Percentiles rank a stretch among this genome's conserved stretches.
Evolutionary conservation across 2,329 filamentous ascomycete species (phyloP).

Genomic region (Epichloe brachyelytri): DNA sequence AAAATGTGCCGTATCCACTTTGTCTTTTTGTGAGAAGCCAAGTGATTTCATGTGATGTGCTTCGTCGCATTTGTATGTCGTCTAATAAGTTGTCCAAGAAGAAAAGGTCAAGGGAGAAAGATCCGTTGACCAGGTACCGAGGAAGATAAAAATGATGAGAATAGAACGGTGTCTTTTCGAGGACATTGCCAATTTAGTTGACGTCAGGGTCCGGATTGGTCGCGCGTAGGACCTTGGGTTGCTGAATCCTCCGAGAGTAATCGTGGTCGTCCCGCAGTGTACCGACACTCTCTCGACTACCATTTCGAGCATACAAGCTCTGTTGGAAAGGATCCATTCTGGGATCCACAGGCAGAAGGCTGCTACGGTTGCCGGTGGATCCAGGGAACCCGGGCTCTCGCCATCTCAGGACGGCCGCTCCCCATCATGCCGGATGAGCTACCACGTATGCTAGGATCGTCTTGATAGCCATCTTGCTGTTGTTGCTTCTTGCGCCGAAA

Average conservation of each 20-base stretch:
- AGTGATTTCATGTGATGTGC: conserved; percentile 21
- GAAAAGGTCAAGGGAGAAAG: neutral
- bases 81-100: conserved; percentile 15
- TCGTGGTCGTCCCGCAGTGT: conserved; percentile 53
- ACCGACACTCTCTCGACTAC: conserved; percentile 50
- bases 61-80: conserved; percentile 16
- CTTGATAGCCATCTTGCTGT: conserved; percentile 27
- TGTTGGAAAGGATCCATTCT: conserved; percentile 48
- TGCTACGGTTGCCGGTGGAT: conserved; percentile 36
- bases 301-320: conserved; percentile 43
- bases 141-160: neutral
- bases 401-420: conserved; percentile 31
- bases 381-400: conserved; percentile 18
- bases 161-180: neutral
- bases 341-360: conserved; percentile 45
- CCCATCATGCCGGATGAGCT: conserved; percentile 37
- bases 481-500: conserved; percentile 32
- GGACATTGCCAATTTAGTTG: neutral
- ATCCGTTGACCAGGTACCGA: neutral
- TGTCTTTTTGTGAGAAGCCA: conserved; percentile 10
- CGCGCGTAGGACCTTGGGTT: conserved; percentile 45
- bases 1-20: neutral
- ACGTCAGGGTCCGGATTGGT: conserved; percentile 45
- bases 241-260: conserved; percentile 47
- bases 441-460: conserved; percentile 34